These are phyloP conservation scores for Cryptococcus sp. DNA, from an alignment of 1,284 basidiomycete species.

Conservation along the genomic window DNA sequence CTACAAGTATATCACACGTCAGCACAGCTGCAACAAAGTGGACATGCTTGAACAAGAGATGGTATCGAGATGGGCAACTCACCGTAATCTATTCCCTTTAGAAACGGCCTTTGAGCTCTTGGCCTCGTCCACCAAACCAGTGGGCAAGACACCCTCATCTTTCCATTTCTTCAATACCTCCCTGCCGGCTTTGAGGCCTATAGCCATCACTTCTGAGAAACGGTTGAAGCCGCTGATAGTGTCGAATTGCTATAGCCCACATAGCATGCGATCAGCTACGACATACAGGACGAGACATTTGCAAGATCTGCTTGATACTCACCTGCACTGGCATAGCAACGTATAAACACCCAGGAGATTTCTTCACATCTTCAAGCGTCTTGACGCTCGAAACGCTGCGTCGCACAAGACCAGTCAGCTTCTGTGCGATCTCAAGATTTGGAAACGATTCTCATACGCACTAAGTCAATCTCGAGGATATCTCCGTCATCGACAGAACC, in stretches of 20 bases:
- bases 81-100: conserved; percentile 43
- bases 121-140: conserved; percentile 60
- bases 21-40: neutral
- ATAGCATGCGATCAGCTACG: neutral
- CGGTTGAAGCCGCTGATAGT: conserved; percentile 53
- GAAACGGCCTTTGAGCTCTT: conserved; percentile 35
- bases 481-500: conserved; percentile 92
- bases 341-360: conserved; percentile 82
- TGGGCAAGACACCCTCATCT: conserved; percentile 76
- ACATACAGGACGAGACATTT: too few relatives aligned
- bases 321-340: conserved; percentile 91
- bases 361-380: conserved; percentile 92
- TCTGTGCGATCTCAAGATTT: neutral
- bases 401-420: conserved; percentile 1
- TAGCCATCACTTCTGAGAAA: conserved; percentile 64
- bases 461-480: conserved; percentile 95
- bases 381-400: conserved; percentile 89
- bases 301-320: too few relatives aligned
- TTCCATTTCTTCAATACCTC: conserved; percentile 77
- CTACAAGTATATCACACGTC: neutral
- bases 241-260: conserved; percentile 36
- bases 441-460: conserved; percentile 53
- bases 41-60: neutral
- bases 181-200: conserved; percentile 76
- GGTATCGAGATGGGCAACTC: conserved; percentile 4